These are phyloP conservation scores for Triadica sebifera DNA, from an alignment of 345 rosid genomes.

Conservation along the genomic window DNA sequence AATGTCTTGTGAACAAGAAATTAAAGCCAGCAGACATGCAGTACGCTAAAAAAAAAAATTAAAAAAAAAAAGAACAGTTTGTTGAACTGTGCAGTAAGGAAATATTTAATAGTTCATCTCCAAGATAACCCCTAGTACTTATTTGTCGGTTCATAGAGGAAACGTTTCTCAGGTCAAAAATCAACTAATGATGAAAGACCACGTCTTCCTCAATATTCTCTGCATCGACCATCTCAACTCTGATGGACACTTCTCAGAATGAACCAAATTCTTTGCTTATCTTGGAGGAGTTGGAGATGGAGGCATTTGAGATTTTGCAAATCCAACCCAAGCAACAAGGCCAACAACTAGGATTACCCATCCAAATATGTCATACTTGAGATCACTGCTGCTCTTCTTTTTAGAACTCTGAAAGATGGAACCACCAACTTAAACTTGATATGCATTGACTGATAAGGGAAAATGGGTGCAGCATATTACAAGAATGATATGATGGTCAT, in stretches of 20 bases:
- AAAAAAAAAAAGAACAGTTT: not conserved
- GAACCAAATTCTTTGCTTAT: conserved; percentile 18
- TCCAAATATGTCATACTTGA: conserved; percentile 71
- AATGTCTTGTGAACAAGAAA: no score
- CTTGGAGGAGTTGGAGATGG: conserved; percentile 38
- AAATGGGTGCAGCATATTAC: not conserved
- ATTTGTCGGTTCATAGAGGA: conserved; percentile 16
- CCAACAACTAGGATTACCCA: conserved; percentile 89
- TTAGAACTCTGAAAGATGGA: conserved; percentile 37
- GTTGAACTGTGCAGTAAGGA: not conserved
- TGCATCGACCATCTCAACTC: conserved; percentile 6
- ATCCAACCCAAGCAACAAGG: conserved; percentile 74
- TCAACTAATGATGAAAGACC: conserved; percentile 6
- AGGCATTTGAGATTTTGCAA: conserved; percentile 70
- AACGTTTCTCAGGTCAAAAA: conserved; percentile 21
- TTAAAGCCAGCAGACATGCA: not conserved
- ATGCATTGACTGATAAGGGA: not conserved
- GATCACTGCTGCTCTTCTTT: conserved; percentile 65
- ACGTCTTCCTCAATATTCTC: conserved; percentile 20
- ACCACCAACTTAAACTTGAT: not conserved
- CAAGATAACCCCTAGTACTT: not conserved
- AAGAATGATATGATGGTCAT: not conserved
- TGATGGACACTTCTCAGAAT: not conserved
- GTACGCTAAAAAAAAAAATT: not conserved
- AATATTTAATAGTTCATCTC: not conserved